phyloP scores from a whole-genome alignment of 441 rosid species.

The Adansonia gregorii region DNA sequence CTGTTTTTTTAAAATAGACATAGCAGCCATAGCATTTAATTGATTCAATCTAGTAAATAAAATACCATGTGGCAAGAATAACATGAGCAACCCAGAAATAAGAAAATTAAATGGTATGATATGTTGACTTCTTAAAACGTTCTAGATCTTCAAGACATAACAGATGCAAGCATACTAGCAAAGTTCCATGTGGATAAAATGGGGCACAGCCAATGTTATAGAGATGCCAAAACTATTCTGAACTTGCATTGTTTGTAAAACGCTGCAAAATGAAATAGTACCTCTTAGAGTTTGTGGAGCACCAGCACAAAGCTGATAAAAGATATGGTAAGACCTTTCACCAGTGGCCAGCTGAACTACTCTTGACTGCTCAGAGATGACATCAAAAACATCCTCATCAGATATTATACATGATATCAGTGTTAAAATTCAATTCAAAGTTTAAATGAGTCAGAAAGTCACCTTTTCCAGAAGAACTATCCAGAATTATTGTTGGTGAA shows the following conservation, averaged over 20 bases:
- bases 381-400: slow-evolving; percentile 34
- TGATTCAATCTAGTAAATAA: neutral
- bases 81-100: no score
- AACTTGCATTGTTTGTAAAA: slow-evolving; percentile 13
- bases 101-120: no score
- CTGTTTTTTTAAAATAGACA: slow-evolving; percentile 2
- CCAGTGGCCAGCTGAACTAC: slow-evolving; percentile 85
- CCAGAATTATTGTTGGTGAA: slow-evolving; percentile 30
- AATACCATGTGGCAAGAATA: no score
- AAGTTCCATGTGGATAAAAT: neutral
- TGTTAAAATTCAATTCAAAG: slow-evolving; percentile 30
- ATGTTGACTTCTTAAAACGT: neutral
- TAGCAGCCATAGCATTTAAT: neutral
- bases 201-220: slow-evolving; percentile 9
- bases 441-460: slow-evolving; percentile 31
- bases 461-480: slow-evolving; percentile 96
- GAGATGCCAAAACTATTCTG: slow-evolving; percentile 19
- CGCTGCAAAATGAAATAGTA: slow-evolving; percentile 33
- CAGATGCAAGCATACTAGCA: neutral
- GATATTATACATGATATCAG: slow-evolving; percentile 29
- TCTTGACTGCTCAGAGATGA: slow-evolving; percentile 75
- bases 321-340: slow-evolving; percentile 93
- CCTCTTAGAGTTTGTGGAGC: slow-evolving; percentile 88
- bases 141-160: slow-evolving; percentile 12
- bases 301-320: slow-evolving; percentile 96